Evolutionary conservation across 768 basidiomycete genomes (phyloP).

Genomic region (Lactifluus hygrophoroides): DNA sequence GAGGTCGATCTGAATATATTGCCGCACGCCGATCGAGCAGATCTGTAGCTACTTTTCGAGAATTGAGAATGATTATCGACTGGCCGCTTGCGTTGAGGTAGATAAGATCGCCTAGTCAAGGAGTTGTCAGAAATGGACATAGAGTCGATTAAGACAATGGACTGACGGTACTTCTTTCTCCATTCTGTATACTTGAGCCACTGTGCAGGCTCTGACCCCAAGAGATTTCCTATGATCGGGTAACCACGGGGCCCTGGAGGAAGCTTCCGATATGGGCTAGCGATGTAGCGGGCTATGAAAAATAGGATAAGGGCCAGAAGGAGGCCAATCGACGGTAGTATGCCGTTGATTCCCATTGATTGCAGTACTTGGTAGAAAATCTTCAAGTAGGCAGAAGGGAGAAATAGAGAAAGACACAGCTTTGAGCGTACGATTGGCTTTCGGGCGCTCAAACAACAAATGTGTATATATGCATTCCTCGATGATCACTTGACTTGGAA

Average conservation of each 20-base stretch:
- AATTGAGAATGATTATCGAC: conserved; percentile 4
- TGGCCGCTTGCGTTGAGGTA: conserved; percentile 1
- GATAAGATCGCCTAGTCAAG: neutral
- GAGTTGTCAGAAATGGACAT: too few species aligned
- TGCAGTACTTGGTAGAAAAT: neutral
- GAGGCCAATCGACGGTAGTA: neutral
- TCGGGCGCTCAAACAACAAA: too few species aligned
- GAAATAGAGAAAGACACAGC: neutral
- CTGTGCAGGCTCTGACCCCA: neutral
- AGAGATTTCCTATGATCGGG: conserved; percentile 4
- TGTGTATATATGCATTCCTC: too few species aligned
- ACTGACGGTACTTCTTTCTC: conserved; percentile 7
- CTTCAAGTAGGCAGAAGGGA: neutral
- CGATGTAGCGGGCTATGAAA: neutral
- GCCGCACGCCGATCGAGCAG: too few species aligned
- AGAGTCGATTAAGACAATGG: neutral
- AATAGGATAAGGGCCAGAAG: neutral
- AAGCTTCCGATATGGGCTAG: too few species aligned
- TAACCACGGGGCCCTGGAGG: too few species aligned
- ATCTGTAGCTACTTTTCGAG: neutral
- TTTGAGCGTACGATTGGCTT: too few species aligned
- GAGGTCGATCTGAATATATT: conserved; percentile 4
- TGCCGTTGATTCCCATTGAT: neutral
- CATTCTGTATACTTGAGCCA: conserved; percentile 7
- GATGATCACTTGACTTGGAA: too few species aligned